Conservation (phyloP, 1,284 basidiomycete species). For the Cutaneotrichosporon mucoides region DNA sequence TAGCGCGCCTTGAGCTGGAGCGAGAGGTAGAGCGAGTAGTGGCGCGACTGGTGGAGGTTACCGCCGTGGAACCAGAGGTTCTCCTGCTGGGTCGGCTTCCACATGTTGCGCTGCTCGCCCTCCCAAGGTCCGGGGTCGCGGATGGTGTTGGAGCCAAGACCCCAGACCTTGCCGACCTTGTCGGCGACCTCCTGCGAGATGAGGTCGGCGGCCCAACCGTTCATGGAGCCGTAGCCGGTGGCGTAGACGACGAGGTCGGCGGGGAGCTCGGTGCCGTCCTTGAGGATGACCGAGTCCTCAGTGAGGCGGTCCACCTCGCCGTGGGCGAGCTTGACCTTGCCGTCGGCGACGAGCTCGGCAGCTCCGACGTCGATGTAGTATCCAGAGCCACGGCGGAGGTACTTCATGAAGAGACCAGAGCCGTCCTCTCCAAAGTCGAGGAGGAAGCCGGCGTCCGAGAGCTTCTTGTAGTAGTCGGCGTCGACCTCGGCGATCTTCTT, state of each 20-base stretch:
- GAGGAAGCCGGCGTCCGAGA: slow-evolving; percentile 21
- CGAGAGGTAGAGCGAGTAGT: slow-evolving; percentile 19
- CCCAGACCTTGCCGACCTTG: slow-evolving; percentile 19
- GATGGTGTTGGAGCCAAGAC: slow-evolving; percentile 15
- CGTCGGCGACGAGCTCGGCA: slow-evolving; percentile 23
- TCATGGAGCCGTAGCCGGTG: slow-evolving; percentile 20
- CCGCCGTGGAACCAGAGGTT: slow-evolving; percentile 19
- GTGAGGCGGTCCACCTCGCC: slow-evolving; percentile 23
- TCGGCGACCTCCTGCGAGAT: slow-evolving; percentile 16
- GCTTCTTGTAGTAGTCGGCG: slow-evolving; percentile 15
- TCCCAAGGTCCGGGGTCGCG: slow-evolving; percentile 20
- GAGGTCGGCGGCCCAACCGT: slow-evolving; percentile 16
- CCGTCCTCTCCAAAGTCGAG: slow-evolving; percentile 25
- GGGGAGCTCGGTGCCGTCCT: slow-evolving; percentile 8
- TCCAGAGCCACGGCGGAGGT: slow-evolving; percentile 17
- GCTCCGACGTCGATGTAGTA: slow-evolving; percentile 24
- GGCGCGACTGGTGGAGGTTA: slow-evolving; percentile 19
- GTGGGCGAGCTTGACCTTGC: slow-evolving; percentile 23
- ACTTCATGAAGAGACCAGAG: slow-evolving; percentile 20
- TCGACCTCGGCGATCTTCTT: slow-evolving; percentile 16
- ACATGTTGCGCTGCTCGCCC: slow-evolving; percentile 23
- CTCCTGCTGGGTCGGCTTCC: slow-evolving; percentile 15
- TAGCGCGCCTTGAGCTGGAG: slow-evolving; percentile 21
- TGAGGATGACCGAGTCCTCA: slow-evolving; percentile 16
- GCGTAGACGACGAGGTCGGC: slow-evolving; percentile 21